Evolutionary conservation across 2,329 filamentous ascomycete species (phyloP), one percentile per base, ranked within the genome.

Genomic region (Trichoderma pleuroti): DNA sequence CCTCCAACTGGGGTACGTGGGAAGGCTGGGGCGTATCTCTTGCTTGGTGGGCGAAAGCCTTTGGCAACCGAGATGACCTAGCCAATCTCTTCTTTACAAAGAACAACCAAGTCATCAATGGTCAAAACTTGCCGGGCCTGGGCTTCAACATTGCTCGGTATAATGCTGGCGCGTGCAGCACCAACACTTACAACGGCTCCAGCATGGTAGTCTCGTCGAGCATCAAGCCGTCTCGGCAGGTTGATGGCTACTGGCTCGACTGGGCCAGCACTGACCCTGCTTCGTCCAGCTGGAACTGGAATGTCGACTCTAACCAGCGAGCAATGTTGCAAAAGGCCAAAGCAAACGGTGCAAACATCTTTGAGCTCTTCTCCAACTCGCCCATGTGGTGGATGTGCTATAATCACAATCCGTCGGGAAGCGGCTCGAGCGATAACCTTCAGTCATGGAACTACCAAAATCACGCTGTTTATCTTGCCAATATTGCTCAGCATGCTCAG

Each of bases 21-120:
- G 64, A 67, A 67, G 64, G 64, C 64, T 67, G 64, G 64, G 64
- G 64, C 5, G 64, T 67, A 42, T 67, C 64, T 24, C 64, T 67
- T 57, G 64, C 64, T 28, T 67, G 64, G 64, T 67, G 64, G 64
- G 64, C 64, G 18, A 67, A 67, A 30, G 64, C 64, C 12, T 67
- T 67, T 26, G 64, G 64, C 34, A 57, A 57, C 52, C 34, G 64
- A 32, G 64, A 67, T 57, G 64, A 67, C 26, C 34, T 67, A 18
- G 64, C 64, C 8, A 42, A 28, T 24, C 24, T 67, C 6, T 59
- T 67, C 26, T 67, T 67, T 34, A 67, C 32, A 8, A 36, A 12
- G 21, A 67, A 67, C 26, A 57, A 42, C 34, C 52, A 67, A 67
- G 34, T 39, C 64, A 30, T 67, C 34, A 57, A 67, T 32, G 64